Conservation (phyloP, 2,329 filamentous ascomycete species). For the Aspergillus novofumigatus region DNA sequence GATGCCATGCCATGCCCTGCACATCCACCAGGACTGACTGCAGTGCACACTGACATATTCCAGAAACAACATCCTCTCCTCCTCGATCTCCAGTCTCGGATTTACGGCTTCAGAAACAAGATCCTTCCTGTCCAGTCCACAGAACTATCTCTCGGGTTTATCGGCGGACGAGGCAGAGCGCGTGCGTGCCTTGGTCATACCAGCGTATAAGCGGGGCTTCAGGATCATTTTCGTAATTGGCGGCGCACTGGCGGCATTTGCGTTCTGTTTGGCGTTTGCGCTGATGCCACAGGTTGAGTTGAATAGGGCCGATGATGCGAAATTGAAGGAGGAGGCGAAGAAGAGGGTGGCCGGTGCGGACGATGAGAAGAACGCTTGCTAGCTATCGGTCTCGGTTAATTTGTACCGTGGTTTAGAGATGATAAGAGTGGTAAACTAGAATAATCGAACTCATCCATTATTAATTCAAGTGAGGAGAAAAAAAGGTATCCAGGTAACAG, state of each 20-base stretch:
- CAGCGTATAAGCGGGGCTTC: slow-evolving; percentile 38
- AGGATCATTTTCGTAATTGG: slow-evolving; percentile 39
- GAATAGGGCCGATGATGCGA: slow-evolving; percentile 26
- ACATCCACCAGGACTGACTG: too few species aligned
- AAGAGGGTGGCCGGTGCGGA: slow-evolving; percentile 12
- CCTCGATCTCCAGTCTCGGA: slow-evolving; percentile 22
- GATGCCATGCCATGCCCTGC: not conserved
- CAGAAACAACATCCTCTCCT: slow-evolving; percentile 29
- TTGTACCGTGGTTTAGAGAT: too few species aligned
- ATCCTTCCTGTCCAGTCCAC: slow-evolving; percentile 28
- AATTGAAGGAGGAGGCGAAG: slow-evolving; percentile 27
- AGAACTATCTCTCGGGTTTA: slow-evolving; percentile 25
- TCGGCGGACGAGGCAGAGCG: slow-evolving; percentile 19
- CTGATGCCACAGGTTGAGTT: slow-evolving; percentile 37
- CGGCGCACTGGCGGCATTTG: slow-evolving; percentile 32
- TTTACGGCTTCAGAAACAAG: slow-evolving; percentile 18
- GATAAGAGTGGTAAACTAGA: too few species aligned
- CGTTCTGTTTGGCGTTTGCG: slow-evolving; percentile 29
- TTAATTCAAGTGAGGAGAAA: not conserved
- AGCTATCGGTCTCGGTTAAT: not conserved
- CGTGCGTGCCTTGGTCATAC: slow-evolving; percentile 26
- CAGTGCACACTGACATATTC: not conserved
- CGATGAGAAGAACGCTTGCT: slow-evolving; percentile 11
- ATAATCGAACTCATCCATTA: not conserved
- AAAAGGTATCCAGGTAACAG: not conserved